Conservation (phyloP, 139 green algal genomes). For the Coelastrella sp. region DNA sequence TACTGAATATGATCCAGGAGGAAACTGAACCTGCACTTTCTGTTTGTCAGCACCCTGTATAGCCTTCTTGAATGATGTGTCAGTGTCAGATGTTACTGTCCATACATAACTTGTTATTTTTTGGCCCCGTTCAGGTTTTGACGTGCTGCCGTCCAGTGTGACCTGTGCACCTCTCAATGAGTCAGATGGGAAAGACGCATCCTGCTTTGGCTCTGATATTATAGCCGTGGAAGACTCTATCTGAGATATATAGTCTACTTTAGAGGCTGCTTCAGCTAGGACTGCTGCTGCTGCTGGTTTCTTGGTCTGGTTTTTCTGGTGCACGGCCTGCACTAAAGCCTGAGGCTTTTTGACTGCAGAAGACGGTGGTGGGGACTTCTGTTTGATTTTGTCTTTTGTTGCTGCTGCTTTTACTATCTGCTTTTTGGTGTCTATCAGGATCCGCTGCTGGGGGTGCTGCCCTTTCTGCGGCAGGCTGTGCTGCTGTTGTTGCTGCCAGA, state of each 20-base stretch:
- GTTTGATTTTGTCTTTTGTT: neutral
- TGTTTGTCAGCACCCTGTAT: neutral
- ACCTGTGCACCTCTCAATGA: neutral
- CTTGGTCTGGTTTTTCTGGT: too few relatives aligned
- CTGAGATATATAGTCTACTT: neutral
- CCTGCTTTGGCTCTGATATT: neutral
- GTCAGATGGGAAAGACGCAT: neutral
- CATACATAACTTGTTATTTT: constrained; percentile 6
- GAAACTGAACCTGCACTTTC: neutral
- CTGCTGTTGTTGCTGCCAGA: neutral
- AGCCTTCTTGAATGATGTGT: neutral
- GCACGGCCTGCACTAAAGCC: neutral
- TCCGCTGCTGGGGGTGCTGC: neutral
- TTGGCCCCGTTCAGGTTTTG: neutral
- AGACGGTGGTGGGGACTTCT: neutral
- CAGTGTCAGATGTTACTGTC: neutral
- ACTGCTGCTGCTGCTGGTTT: neutral
- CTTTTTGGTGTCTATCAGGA: too few relatives aligned
- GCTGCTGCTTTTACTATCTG: neutral
- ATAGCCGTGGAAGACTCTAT: neutral
- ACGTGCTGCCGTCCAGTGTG: constrained; percentile 12
- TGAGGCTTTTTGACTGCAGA: neutral
- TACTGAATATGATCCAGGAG: neutral
- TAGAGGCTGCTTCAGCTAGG: neutral
- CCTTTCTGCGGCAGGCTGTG: neutral